phyloP scores from a whole-genome alignment of 768 basidiomycete genomes.

The Boletus reticulatus region DNA sequence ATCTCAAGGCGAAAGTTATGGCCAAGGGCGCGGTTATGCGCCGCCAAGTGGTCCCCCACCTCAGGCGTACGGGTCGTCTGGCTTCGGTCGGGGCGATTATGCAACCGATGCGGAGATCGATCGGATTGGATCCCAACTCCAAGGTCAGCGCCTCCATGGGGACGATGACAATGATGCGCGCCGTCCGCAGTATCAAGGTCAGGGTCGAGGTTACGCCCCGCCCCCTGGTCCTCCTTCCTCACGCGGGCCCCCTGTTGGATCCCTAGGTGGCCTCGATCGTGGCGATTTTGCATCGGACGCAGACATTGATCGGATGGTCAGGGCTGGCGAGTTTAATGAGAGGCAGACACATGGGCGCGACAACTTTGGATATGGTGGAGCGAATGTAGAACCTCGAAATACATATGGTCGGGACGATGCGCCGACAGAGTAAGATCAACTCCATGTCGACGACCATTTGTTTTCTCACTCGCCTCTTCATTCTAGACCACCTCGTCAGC shows the following conservation, averaged over 20 bases:
- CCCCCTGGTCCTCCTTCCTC: conserved; percentile 6
- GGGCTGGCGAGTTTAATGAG: conserved; percentile 9
- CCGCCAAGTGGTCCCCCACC: not conserved
- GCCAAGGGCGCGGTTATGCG: not conserved
- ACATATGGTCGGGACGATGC: not conserved
- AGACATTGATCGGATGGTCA: conserved; percentile 23
- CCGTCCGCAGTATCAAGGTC: not conserved
- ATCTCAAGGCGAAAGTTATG: not conserved
- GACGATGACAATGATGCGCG: not conserved
- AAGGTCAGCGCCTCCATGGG: not conserved
- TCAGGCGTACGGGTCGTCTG: too few species aligned
- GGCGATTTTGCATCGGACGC: conserved; percentile 31
- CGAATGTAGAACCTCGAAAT: not conserved
- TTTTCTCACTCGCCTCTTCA: not conserved
- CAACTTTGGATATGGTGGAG: not conserved
- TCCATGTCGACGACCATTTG: not conserved
- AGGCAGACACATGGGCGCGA: not conserved
- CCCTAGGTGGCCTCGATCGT: conserved; percentile 17
- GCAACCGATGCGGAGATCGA: too few species aligned
- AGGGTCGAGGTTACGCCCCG: not conserved
- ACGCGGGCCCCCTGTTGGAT: not conserved
- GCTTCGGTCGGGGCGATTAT: too few species aligned
- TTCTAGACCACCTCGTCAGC: not conserved
- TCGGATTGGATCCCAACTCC: not conserved
- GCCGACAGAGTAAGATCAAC: conserved; percentile 12